These are phyloP conservation scores for Quercus cerris DNA, from an alignment of 306 rosid species.

Conservation along the genomic window DNA sequence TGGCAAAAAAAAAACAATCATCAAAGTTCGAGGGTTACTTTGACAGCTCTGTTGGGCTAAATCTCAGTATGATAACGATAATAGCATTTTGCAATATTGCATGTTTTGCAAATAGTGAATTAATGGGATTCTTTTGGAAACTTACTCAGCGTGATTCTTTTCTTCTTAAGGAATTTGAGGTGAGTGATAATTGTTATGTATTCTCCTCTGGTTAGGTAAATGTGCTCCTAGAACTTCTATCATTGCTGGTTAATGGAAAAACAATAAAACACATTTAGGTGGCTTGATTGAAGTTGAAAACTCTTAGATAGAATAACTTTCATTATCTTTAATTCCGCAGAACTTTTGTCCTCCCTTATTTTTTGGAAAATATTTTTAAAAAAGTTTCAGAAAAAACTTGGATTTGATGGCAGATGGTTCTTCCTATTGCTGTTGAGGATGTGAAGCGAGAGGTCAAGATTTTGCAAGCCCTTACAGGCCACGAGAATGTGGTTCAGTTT, in stretches of 20 bases:
- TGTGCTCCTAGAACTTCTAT: neutral
- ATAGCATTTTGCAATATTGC: neutral
- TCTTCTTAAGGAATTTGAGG: neutral
- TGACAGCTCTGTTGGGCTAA: neutral
- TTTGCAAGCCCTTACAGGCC: conserved; percentile 85
- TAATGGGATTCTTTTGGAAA: neutral
- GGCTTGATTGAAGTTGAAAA: neutral
- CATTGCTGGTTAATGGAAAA: neutral
- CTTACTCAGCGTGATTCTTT: neutral
- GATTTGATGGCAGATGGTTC: conserved; percentile 80
- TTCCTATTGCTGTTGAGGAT: conserved; percentile 97
- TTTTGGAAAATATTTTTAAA: neutral
- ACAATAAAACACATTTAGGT: neutral
- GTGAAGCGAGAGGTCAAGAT: conserved; percentile 95
- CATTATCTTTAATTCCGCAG: neutral
- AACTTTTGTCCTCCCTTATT: neutral
- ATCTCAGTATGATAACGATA: neutral
- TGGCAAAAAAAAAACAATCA: no score
- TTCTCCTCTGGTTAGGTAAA: neutral
- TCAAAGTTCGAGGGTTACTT: neutral
- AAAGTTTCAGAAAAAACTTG: conserved; percentile 15
- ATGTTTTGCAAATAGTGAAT: neutral
- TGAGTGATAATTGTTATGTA: neutral
- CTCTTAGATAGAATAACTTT: neutral
- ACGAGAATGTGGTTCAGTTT: conserved; percentile 93